phyloP scores from a whole-genome alignment of 108 stramenopile genomes.

The Seminavis robusta region DNA sequence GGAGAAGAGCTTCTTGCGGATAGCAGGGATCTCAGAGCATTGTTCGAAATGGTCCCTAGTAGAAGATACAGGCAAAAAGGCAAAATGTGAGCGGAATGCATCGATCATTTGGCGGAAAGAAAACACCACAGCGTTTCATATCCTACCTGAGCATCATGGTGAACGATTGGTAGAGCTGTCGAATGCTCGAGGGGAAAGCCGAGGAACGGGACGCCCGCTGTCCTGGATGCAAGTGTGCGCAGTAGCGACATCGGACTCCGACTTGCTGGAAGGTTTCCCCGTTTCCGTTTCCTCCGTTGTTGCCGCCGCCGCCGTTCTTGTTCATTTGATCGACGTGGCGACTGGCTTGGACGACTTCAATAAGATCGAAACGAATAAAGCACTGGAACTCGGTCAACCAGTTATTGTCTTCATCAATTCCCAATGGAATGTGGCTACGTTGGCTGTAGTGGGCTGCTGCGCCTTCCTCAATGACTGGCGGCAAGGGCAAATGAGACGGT shows the following conservation, averaged over 20 bases:
- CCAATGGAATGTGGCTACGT: too few species aligned
- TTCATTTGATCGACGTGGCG: too few species aligned
- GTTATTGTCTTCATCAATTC: constrained; percentile 43
- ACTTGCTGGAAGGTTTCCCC: constrained; percentile 37
- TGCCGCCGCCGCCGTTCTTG: too few species aligned
- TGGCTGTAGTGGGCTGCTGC: too few species aligned
- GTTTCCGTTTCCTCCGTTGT: too few species aligned
- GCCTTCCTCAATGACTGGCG: too few species aligned
- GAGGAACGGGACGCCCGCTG: constrained; percentile 28
- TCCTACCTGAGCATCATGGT: constrained; percentile 49
- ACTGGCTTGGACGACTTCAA: constrained; percentile 41
- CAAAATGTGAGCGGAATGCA: background rate
- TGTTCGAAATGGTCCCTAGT: background rate
- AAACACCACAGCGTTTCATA: background rate
- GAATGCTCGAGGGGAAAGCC: constrained; percentile 34
- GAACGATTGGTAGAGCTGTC: constrained; percentile 43
- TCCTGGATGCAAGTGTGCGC: constrained; percentile 25
- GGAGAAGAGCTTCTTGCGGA: background rate
- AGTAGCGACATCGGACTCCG: constrained; percentile 44
- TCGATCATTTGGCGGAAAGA: background rate
- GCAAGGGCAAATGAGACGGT: too few species aligned
- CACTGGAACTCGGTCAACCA: constrained; percentile 49
- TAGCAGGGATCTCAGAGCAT: background rate
- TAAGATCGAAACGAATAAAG: constrained; percentile 37
- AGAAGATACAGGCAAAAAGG: background rate